A percentile compares a stretch with the other conserved stretches of the same genome.
These are phyloP conservation scores for Graphium sp. DNA, from an alignment of 2,329 filamentous ascomycete species.

Conservation along the genomic window DNA sequence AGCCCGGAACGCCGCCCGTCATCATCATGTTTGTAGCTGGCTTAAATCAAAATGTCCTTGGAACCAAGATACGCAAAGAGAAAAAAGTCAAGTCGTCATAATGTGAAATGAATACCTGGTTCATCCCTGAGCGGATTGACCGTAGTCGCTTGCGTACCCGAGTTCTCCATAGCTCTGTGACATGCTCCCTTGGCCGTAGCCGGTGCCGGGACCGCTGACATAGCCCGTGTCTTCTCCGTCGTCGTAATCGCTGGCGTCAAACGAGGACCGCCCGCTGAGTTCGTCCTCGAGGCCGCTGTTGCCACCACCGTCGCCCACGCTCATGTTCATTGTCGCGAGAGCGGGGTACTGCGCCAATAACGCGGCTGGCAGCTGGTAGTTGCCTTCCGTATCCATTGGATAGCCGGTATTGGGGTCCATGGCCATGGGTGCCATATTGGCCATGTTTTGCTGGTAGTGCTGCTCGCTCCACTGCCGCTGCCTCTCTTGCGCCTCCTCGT, in stretches of 20 bases:
- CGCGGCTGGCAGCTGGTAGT: slow-evolving; percentile 67
- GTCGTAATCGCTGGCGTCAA: slow-evolving; percentile 66
- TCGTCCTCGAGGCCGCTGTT: slow-evolving; percentile 60
- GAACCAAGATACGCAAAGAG: slow-evolving; percentile 2
- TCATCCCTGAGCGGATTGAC: slow-evolving; percentile 15
- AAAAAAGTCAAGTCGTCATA: slow-evolving; percentile 1
- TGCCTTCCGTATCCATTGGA: slow-evolving; percentile 35
- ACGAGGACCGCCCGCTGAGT: slow-evolving; percentile 62
- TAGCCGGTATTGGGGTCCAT: slow-evolving; percentile 43
- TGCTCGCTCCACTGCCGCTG: slow-evolving; percentile 62
- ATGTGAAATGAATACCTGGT: not conserved
- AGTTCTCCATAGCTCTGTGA: slow-evolving; percentile 36
- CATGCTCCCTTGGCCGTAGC: slow-evolving; percentile 39
- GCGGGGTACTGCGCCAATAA: slow-evolving; percentile 85
- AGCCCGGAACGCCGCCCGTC: not conserved
- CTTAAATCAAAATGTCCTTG: not conserved
- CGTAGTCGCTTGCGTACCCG: slow-evolving; percentile 35
- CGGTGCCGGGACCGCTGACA: slow-evolving; percentile 43
- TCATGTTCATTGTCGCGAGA: slow-evolving; percentile 81
- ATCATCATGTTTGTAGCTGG: not conserved
- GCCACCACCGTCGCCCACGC: slow-evolving; percentile 35
- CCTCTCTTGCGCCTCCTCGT: slow-evolving; percentile 78
- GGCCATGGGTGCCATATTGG: slow-evolving; percentile 38
- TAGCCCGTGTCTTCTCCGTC: slow-evolving; percentile 57
- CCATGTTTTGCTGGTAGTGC: slow-evolving; percentile 46